Percentiles rank a stretch among this genome's conserved stretches.
These are phyloP conservation scores for Umbelopsis isabellina DNA, from an alignment of 192 early-diverging fungal genomes.

Conservation along the genomic window DNA sequence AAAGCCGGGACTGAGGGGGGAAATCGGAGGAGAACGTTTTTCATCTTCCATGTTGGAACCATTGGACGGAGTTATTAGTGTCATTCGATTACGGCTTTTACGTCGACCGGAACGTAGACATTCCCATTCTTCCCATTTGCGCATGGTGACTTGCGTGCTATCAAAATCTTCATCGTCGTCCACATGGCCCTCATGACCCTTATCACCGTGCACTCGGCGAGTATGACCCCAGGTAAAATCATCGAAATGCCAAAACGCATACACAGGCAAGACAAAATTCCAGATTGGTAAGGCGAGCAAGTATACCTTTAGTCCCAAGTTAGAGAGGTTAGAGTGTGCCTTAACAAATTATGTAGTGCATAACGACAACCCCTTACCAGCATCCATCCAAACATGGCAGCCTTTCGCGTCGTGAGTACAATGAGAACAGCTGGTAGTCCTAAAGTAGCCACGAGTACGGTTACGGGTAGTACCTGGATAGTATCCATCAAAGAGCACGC, in stretches of 20 bases:
- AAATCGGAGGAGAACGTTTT: slow-evolving; percentile 5
- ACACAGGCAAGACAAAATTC: slow-evolving; percentile 87
- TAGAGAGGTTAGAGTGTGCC: neutral
- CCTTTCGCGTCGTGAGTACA: slow-evolving; percentile 75
- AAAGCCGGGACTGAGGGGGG: slow-evolving; percentile 4
- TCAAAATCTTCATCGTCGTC: slow-evolving; percentile 73
- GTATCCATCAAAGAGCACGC: slow-evolving; percentile 41
- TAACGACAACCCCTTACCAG: slow-evolving; percentile 30
- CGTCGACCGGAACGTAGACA: slow-evolving; percentile 29
- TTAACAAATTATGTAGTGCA: no score
- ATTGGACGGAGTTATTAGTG: slow-evolving; percentile 14
- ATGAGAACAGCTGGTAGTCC: slow-evolving; percentile 86
- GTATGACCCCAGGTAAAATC: slow-evolving; percentile 83
- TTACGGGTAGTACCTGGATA: slow-evolving; percentile 60
- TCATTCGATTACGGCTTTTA: slow-evolving; percentile 28
- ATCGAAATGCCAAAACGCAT: slow-evolving; percentile 90
- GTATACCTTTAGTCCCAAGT: slow-evolving; percentile 50
- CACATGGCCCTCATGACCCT: slow-evolving; percentile 65
- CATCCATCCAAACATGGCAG: slow-evolving; percentile 88
- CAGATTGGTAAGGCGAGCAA: slow-evolving; percentile 81
- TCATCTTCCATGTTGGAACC: neutral
- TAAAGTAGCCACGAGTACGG: slow-evolving; percentile 73
- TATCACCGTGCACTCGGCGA: slow-evolving; percentile 65
- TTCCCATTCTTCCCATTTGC: slow-evolving; percentile 53
- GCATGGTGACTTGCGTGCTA: slow-evolving; percentile 44